Evolutionary conservation across 768 basidiomycete genomes (phyloP).

Genomic region (Naganishia antarctica): DNA sequence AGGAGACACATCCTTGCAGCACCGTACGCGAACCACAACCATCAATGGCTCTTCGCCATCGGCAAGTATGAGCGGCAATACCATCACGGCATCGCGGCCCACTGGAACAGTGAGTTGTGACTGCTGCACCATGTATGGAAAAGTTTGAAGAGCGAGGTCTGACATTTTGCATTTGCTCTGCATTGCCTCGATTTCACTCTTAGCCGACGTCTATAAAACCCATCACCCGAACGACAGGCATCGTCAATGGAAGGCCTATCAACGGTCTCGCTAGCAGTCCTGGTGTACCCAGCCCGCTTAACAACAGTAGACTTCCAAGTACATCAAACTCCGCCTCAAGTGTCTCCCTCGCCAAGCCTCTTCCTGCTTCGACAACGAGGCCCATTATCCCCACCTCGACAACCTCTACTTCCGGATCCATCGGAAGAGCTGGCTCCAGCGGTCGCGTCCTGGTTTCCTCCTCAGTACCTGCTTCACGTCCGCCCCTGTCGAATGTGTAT

Average conservation of each 20-base stretch:
- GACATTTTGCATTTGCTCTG: no score
- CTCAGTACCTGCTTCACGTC: slow-evolving; percentile 22
- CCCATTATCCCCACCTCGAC: slow-evolving; percentile 17
- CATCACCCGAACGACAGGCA: slow-evolving; percentile 1
- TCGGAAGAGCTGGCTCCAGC: neutral
- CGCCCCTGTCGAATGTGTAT: slow-evolving; percentile 19
- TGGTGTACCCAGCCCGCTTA: slow-evolving; percentile 7
- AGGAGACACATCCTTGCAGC: neutral
- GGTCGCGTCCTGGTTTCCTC: slow-evolving; percentile 17
- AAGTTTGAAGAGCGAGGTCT: no score
- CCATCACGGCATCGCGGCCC: slow-evolving; percentile 1
- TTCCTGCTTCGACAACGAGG: slow-evolving; percentile 10
- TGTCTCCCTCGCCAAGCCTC: neutral
- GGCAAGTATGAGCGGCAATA: slow-evolving; percentile 12
- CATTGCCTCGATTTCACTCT: neutral
- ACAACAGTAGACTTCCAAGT: slow-evolving; percentile 3
- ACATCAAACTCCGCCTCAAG: neutral
- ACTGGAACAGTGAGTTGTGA: neutral
- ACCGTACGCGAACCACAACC: neutral
- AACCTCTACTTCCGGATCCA: neutral
- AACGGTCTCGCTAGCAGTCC: slow-evolving; percentile 1
- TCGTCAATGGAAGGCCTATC: neutral
- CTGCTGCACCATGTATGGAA: no score
- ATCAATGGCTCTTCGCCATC: slow-evolving; percentile 8
- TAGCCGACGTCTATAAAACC: neutral